Conservation (phyloP, 176 grass and related monocot species). For the Calamus simplicifolius region DNA sequence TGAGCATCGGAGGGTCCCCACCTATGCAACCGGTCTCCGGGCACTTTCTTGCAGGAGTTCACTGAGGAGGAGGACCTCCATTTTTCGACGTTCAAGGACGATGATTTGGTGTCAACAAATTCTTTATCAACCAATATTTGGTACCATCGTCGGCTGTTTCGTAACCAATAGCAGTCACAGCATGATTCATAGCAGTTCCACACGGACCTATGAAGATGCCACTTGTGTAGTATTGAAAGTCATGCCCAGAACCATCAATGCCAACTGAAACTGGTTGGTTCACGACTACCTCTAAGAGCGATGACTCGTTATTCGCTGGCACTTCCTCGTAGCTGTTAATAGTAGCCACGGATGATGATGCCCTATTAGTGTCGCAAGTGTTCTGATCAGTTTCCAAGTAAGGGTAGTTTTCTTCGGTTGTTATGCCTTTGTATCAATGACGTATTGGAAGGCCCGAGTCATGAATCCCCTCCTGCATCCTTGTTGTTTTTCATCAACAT, state of each 20-base stretch:
- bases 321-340: slow-evolving; percentile 39
- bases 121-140: slow-evolving; percentile 64
- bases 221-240: slow-evolving; percentile 45
- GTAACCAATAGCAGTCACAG: slow-evolving; percentile 56
- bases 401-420: slow-evolving; percentile 47
- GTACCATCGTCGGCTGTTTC: slow-evolving; percentile 5
- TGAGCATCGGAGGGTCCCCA: no score
- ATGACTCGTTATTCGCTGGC: slow-evolving; percentile 35
- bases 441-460: slow-evolving; percentile 36
- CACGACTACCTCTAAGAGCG: slow-evolving; percentile 28
- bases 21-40: no score
- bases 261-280: slow-evolving; percentile 44
- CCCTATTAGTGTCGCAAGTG: slow-evolving; percentile 29
- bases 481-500: slow-evolving; percentile 2
- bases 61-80: no score
- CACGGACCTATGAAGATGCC: slow-evolving; percentile 62
- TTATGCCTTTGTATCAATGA: slow-evolving; percentile 35
- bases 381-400: slow-evolving; percentile 22
- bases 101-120: no score
- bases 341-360: slow-evolving; percentile 20
- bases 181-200: slow-evolving; percentile 39
- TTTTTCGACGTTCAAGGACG: no score
- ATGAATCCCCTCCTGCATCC: slow-evolving; percentile 50
- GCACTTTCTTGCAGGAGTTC: no score
- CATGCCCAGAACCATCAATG: slow-evolving; percentile 31